Conservation (phyloP, 352 stramenopile genomes). For the Pythium dissotocum region DNA sequence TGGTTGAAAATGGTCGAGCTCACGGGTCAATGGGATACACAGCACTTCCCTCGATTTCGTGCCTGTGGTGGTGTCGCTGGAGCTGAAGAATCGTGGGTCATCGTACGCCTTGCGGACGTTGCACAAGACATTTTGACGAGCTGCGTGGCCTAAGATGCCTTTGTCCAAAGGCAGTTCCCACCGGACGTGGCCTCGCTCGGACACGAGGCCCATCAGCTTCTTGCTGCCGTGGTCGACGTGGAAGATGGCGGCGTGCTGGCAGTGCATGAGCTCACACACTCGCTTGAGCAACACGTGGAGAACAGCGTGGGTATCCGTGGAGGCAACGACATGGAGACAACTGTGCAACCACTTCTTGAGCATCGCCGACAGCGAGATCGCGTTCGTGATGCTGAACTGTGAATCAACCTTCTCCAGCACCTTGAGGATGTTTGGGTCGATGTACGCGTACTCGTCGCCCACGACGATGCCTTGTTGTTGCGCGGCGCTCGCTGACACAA, state of each 20-base stretch:
- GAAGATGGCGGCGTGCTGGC: constrained; percentile 69
- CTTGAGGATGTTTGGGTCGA: constrained; percentile 79
- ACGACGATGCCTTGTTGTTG: background rate
- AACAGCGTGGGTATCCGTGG: constrained; percentile 30
- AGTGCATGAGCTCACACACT: constrained; percentile 63
- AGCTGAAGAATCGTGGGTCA: constrained; percentile 73
- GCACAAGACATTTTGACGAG: constrained; percentile 51
- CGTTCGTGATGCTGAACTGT: constrained; percentile 84
- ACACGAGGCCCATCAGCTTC: constrained; percentile 40
- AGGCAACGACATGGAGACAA: constrained; percentile 60
- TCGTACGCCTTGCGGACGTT: constrained; percentile 71
- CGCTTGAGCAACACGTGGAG: constrained; percentile 38
- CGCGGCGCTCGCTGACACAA: too few species aligned
- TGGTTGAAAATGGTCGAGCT: constrained; percentile 39
- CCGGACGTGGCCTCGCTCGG: constrained; percentile 41
- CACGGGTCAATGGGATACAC: constrained; percentile 64
- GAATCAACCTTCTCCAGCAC: constrained; percentile 84
- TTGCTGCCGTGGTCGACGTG: constrained; percentile 46
- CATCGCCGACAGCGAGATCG: constrained; percentile 59
- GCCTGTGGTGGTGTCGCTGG: constrained; percentile 67
- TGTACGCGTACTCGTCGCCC: constrained; percentile 61
- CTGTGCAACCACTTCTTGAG: constrained; percentile 80
- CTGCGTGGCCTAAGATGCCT: constrained; percentile 58
- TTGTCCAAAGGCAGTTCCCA: constrained; percentile 77
- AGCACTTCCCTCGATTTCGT: constrained; percentile 61